Evolutionary conservation across 306 rosid genomes (phyloP).

Genomic region (Luffa acutangula): DNA sequence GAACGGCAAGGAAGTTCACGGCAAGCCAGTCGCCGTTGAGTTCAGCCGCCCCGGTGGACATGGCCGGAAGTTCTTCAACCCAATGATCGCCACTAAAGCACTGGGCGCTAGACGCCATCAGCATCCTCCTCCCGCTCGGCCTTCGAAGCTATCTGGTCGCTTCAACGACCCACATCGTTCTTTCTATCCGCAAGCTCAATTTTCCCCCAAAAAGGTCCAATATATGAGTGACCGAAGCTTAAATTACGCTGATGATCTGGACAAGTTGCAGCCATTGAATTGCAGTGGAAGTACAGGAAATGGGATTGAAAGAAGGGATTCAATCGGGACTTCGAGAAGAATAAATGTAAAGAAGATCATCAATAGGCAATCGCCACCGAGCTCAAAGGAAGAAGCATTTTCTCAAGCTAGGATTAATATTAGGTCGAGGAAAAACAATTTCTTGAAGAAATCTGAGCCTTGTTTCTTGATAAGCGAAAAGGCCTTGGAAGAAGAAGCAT

Average conservation of each 20-base stretch:
- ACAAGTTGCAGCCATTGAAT: neutral
- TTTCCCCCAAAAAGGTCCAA: neutral
- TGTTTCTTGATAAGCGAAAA: conserved; percentile 7
- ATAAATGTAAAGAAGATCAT: conserved; percentile 14
- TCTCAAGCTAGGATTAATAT: conserved; percentile 18
- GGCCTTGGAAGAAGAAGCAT: conserved; percentile 11
- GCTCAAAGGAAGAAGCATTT: conserved; percentile 9
- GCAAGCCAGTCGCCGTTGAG: conserved; percentile 41
- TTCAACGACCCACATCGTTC: conserved; percentile 12
- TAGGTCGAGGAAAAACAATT: conserved; percentile 45
- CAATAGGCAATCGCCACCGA: neutral
- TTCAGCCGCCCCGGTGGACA: conserved; percentile 64
- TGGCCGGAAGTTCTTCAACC: conserved; percentile 27
- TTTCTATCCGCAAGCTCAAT: conserved; percentile 12
- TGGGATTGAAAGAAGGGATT: conserved; percentile 1
- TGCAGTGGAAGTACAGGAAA: neutral
- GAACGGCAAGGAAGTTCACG: conserved; percentile 59
- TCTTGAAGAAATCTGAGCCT: conserved; percentile 9
- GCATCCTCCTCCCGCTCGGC: conserved; percentile 8
- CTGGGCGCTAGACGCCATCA: neutral
- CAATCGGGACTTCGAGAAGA: conserved; percentile 1
- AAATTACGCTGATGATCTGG: neutral
- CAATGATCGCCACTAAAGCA: neutral
- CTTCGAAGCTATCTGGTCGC: conserved; percentile 15
- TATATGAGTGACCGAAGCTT: neutral